Evolutionary conservation across 352 stramenopile genomes (phyloP).

Genomic region (Pythium plurisporium): DNA sequence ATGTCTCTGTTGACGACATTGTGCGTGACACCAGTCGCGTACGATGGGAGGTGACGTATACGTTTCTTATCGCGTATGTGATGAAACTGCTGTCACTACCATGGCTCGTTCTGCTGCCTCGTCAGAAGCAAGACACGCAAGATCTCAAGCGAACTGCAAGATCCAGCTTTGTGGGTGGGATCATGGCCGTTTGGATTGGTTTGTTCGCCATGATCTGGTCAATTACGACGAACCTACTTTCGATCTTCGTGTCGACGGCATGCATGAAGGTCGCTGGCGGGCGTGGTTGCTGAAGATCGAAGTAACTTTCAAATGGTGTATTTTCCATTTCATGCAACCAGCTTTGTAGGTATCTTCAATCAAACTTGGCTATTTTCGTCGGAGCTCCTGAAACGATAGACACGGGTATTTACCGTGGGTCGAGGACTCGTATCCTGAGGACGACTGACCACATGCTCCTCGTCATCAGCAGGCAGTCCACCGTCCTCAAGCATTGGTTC

Average conservation of each 20-base stretch:
- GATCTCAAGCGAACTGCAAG: constrained; percentile 34
- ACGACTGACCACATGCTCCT: too few relatives aligned
- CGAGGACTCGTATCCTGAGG: too few relatives aligned
- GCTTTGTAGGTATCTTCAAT: too few relatives aligned
- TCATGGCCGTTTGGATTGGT: constrained; percentile 31
- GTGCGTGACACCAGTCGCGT: constrained; percentile 26
- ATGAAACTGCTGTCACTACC: constrained; percentile 39
- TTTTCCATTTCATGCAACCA: too few relatives aligned
- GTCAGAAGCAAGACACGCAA: constrained; percentile 53
- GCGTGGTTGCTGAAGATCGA: constrained; percentile 36
- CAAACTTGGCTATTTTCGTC: too few relatives aligned
- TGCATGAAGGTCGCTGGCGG: constrained; percentile 58
- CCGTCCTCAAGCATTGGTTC: too few relatives aligned
- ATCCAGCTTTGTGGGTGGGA: constrained; percentile 31
- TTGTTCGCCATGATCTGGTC: constrained; percentile 53
- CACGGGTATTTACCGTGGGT: too few relatives aligned
- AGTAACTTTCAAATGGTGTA: too few relatives aligned
- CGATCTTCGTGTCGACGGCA: constrained; percentile 47
- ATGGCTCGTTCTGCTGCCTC: constrained; percentile 51
- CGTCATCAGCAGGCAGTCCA: too few relatives aligned
- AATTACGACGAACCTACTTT: constrained; percentile 49
- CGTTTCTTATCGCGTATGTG: constrained; percentile 32
- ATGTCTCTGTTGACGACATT: constrained; percentile 33
- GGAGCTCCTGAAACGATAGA: too few relatives aligned
- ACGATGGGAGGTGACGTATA: constrained; percentile 30